Conservation (phyloP, 176 grass and related monocot species). For the Aegilops sharonensis region DNA sequence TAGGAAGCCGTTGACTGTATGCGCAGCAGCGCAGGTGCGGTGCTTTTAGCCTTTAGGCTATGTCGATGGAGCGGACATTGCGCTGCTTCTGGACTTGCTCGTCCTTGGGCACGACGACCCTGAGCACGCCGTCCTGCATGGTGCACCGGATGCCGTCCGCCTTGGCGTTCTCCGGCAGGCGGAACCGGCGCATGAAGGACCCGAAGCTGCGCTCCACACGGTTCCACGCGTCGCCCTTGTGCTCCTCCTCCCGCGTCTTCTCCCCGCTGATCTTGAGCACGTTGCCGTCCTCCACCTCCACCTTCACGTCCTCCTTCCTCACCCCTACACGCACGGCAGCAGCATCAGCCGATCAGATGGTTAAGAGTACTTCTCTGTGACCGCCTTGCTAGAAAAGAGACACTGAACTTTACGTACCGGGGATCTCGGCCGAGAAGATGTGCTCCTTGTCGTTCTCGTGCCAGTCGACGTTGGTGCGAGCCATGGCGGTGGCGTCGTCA, state of each 20-base stretch:
- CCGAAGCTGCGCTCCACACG: conserved; percentile 41
- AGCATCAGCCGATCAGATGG: background rate
- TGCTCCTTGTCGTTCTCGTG: conserved; percentile 42
- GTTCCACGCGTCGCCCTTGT: conserved; percentile 38
- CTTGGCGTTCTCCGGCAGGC: conserved; percentile 31
- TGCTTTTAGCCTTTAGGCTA: background rate
- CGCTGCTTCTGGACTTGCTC: conserved; percentile 1
- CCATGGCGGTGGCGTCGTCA: conserved; percentile 28
- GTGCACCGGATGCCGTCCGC: conserved; percentile 26
- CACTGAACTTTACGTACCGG: background rate
- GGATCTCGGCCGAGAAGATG: conserved; percentile 46
- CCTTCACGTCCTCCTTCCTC: conserved; percentile 49
- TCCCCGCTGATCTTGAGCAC: conserved; percentile 52
- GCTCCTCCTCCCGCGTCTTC: conserved; percentile 38
- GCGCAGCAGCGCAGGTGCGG: too few species aligned
- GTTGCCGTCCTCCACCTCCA: conserved; percentile 50
- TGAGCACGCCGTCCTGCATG: conserved; percentile 47
- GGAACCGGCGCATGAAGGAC: conserved; percentile 39
- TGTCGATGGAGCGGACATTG: conserved; percentile 33
- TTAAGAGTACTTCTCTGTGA: background rate
- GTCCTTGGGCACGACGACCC: conserved; percentile 42
- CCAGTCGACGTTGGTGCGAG: conserved; percentile 45
- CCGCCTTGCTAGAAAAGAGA: background rate
- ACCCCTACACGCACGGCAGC: background rate
- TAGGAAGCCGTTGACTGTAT: too few species aligned